Conservation (phyloP, 1,139 yeast genomes). For the Kurtzmaniella natalensis region DNA sequence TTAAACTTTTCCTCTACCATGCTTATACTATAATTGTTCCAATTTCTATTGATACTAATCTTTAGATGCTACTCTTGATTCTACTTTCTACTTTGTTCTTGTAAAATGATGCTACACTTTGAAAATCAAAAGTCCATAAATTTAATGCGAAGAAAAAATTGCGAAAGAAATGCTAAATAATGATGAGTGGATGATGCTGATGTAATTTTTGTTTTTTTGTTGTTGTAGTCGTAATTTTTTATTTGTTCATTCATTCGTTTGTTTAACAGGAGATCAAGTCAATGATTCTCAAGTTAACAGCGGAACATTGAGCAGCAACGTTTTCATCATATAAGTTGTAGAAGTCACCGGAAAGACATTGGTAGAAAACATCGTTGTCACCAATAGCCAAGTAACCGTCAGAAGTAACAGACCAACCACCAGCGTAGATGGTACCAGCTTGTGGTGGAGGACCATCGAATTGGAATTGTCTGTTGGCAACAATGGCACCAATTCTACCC, state of each 20-base stretch:
- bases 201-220: too few relatives aligned
- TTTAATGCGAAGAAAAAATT: slow-evolving; percentile 1
- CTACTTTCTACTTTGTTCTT: too few relatives aligned
- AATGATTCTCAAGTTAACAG: slow-evolving; percentile 60
- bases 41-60: too few relatives aligned
- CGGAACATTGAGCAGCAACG: slow-evolving; percentile 61
- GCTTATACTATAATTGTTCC: too few relatives aligned
- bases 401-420: slow-evolving; percentile 69
- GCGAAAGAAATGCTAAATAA: slow-evolving; percentile 2
- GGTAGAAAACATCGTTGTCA: slow-evolving; percentile 61
- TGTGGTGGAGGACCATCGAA: slow-evolving; percentile 90
- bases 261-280: slow-evolving; percentile 58
- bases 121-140: not conserved
- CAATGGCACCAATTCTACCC: slow-evolving; percentile 79
- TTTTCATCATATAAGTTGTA: slow-evolving; percentile 76
- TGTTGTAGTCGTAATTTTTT: too few relatives aligned
- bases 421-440: slow-evolving; percentile 84
- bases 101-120: not conserved
- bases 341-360: slow-evolving; percentile 76
- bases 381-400: slow-evolving; percentile 73
- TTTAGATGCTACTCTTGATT: too few relatives aligned
- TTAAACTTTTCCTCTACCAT: too few relatives aligned
- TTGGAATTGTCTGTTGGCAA: slow-evolving; percentile 84
- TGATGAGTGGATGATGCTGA: too few relatives aligned
- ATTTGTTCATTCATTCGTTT: slow-evolving; percentile 1